Base-by-base conservation (phyloP, 345 rosid genomes). In the Salix exigua region DNA sequence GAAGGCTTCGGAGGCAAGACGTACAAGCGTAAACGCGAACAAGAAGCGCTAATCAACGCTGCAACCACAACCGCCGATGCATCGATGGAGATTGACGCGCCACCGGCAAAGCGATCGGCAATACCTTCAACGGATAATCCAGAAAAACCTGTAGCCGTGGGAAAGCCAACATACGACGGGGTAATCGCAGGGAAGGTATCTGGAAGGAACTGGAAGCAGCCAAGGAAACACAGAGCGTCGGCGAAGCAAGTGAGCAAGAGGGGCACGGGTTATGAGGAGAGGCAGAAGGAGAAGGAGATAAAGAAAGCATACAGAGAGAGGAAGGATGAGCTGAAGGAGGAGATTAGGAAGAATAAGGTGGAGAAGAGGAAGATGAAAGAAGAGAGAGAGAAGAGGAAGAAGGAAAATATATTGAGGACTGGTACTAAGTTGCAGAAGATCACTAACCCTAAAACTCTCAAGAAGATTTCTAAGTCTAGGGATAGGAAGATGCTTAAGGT, bases 1-100 rank as follows among this genome's bases (percentile, higher is more conserved):
- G 99, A 93, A 78, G 98, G 98, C 64, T 95, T 95, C 82, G 98
- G 98, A 79, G 99, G 99, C 6, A 93, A 95, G 61, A 95, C 98
- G 78, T 81, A 78, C 90, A 95, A 95, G 85, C 82, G 99, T 2
- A 95, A 93, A 79, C 92, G 97, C 64, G 87, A 87, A 44, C 86
- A 65, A 55, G 76, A 62, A 6, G 69, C 46, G 46, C 58, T 23
- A 6, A 23, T 18, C n/a, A 19, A 51, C 50, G 2, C 81, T 10
- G 81, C 79, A 46, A 50, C 67, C 2, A 30, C 75, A 46, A 70
- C 79, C 73, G 77, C 79, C 9, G 77, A 51, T 30, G 60, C 84
- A 3, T 72, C 91, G 61, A 95, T 90, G 97, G 97, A 91, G 25
- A 82, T 91, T 55, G 91, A 88, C 66, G 91, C 89, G 2, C 97